phyloP scores from a whole-genome alignment of 2,329 filamentous ascomycete genomes.

The Colletotrichum orbiculare region DNA sequence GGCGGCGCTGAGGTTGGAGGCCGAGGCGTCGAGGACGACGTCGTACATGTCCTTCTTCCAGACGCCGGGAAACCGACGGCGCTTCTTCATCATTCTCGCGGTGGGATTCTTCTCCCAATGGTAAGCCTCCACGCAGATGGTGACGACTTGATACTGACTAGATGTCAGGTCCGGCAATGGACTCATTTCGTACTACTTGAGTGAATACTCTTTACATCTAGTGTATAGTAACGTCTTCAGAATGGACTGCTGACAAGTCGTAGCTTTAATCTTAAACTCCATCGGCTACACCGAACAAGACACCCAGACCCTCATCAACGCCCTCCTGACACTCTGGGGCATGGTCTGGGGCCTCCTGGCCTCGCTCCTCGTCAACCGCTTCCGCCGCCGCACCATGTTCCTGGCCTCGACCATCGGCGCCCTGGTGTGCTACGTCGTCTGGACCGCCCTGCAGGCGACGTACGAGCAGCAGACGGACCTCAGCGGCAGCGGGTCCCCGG shows the following conservation, averaged over 20 bases:
- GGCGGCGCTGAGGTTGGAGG: constrained; percentile 32
- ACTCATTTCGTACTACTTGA: constrained; percentile 52
- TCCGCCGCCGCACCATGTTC: constrained; percentile 34
- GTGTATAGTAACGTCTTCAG: too few relatives aligned
- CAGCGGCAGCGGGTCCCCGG: constrained; percentile 21
- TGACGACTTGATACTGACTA: constrained; percentile 36
- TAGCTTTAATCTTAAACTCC: constrained; percentile 43
- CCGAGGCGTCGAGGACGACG: constrained; percentile 30
- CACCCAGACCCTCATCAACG: constrained; percentile 47
- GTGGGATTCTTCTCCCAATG: constrained; percentile 59
- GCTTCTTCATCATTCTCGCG: constrained; percentile 56
- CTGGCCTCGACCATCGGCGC: constrained; percentile 48
- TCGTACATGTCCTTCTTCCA: constrained; percentile 39
- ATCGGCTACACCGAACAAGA: constrained; percentile 42
- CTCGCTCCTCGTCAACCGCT: constrained; percentile 47
- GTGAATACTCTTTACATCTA: too few relatives aligned
- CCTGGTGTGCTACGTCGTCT: constrained; percentile 33
- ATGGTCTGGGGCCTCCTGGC: constrained; percentile 27
- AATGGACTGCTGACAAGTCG: too few relatives aligned
- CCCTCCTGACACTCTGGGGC: constrained; percentile 38
- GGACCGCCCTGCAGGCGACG: constrained; percentile 36
- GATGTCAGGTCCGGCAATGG: constrained; percentile 46
- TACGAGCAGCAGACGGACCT: constrained; percentile 39
- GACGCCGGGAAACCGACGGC: constrained; percentile 44
- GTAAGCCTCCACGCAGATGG: constrained; percentile 11